phyloP scores from a whole-genome alignment of 106 monocot species.

The Gastrodia elata region DNA sequence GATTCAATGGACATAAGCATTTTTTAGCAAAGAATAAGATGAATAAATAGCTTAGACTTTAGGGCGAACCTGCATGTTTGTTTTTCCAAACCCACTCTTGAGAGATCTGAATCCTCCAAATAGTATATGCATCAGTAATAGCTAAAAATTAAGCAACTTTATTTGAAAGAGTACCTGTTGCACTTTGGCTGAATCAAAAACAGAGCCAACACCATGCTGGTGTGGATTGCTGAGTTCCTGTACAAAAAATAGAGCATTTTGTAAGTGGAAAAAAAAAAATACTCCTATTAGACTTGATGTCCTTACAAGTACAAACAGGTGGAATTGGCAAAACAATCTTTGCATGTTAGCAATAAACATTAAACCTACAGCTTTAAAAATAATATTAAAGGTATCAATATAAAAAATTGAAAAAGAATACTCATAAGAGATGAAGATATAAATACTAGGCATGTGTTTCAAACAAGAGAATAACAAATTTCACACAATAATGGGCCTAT shows the following conservation, averaged over 20 bases:
- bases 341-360: not conserved
- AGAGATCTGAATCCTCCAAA: slow-evolving; percentile 60
- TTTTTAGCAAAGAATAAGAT: not conserved
- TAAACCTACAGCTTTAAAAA: not conserved
- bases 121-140: not conserved
- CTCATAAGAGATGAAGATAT: not conserved
- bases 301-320: not conserved
- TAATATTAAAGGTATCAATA: not conserved
- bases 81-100: slow-evolving; percentile 89
- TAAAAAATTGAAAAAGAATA: not conserved
- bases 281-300: not conserved
- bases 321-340: not conserved
- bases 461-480: not conserved
- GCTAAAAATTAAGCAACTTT: not conserved
- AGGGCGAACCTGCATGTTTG: slow-evolving; percentile 50
- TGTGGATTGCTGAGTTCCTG: slow-evolving; percentile 65
- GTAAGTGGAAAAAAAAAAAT: not conserved
- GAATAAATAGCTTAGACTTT: not conserved
- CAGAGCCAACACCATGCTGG: slow-evolving; percentile 29
- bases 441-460: not conserved
- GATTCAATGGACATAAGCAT: not conserved
- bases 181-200: slow-evolving; percentile 35
- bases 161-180: slow-evolving; percentile 38
- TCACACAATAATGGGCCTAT: not conserved
- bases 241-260: slow-evolving; percentile 1